phyloP scores from a whole-genome alignment of 192 early-diverging fungal species.

The Phlyctochytrium arcticum region DNA sequence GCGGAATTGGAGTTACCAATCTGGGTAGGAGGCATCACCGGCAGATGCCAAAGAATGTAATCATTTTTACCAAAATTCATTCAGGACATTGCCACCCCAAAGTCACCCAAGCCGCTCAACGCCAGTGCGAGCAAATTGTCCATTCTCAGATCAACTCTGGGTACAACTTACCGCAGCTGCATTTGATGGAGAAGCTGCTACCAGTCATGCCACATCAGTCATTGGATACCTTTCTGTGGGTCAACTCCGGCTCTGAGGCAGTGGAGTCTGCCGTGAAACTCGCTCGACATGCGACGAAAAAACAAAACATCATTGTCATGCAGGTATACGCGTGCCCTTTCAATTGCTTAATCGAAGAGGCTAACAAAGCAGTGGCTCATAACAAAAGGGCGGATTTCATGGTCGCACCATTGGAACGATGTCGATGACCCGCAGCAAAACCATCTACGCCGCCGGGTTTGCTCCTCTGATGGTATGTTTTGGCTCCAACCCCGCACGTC shows the following conservation, averaged over 20 bases:
- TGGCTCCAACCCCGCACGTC: not conserved
- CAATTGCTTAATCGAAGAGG: too few relatives aligned
- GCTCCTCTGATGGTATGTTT: constrained; percentile 11
- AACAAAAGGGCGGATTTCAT: constrained; percentile 15
- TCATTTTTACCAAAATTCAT: not conserved
- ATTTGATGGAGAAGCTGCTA: constrained; percentile 5
- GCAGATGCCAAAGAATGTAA: not conserved
- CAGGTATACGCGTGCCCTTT: too few relatives aligned
- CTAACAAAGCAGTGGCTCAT: too few relatives aligned
- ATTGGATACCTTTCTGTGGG: constrained; percentile 16
- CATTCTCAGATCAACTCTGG: constrained; percentile 13
- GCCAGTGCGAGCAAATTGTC: constrained; percentile 11
- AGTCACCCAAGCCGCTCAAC: constrained; percentile 10
- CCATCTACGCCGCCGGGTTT: constrained; percentile 19
- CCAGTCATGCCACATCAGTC: constrained; percentile 21
- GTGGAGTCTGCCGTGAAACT: constrained; percentile 11
- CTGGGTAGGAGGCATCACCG: not conserved
- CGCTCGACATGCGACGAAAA: constrained; percentile 15
- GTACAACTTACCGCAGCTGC: constrained; percentile 1
- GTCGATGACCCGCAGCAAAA: constrained; percentile 13
- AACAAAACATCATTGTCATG: constrained; percentile 23
- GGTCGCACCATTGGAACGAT: constrained; percentile 4
- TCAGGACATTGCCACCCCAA: constrained; percentile 17
- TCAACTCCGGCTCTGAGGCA: constrained; percentile 20
- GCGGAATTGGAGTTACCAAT: constrained; percentile 19